Conservation (phyloP, 345 rosid species). For the Lepidium africanum region DNA sequence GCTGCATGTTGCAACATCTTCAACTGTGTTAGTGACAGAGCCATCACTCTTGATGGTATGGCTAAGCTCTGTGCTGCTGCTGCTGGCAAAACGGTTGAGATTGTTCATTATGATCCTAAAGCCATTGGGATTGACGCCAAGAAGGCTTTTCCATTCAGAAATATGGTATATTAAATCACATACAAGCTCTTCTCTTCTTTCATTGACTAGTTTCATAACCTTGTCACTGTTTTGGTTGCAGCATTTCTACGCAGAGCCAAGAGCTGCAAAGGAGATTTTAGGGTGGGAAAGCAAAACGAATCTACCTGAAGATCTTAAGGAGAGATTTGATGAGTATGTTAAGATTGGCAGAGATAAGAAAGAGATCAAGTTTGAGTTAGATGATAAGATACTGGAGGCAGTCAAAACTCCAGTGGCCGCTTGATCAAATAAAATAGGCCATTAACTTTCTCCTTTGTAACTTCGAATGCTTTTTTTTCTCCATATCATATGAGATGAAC, state of each 20-base stretch:
- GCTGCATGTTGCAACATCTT: slow-evolving; percentile 68
- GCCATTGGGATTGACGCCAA: slow-evolving; percentile 70
- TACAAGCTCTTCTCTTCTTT: background rate
- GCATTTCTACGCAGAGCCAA: slow-evolving; percentile 94
- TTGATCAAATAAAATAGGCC: slow-evolving; percentile 21
- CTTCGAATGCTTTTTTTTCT: background rate
- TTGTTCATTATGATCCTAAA: slow-evolving; percentile 90
- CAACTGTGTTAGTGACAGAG: slow-evolving; percentile 85
- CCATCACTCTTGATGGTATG: slow-evolving; percentile 91
- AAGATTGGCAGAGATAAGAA: slow-evolving; percentile 84
- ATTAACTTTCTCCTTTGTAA: background rate
- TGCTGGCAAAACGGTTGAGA: slow-evolving; percentile 61
- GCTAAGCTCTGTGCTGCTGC: slow-evolving; percentile 89
- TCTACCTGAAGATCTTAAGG: slow-evolving; percentile 82
- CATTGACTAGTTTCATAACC: background rate
- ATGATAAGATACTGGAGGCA: slow-evolving; percentile 73
- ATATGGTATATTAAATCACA: slow-evolving; percentile 50
- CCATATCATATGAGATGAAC: slow-evolving; percentile 5
- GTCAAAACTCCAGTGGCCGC: slow-evolving; percentile 64
- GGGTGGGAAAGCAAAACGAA: slow-evolving; percentile 68
- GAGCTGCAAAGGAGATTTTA: slow-evolving; percentile 82
- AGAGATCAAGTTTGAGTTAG: slow-evolving; percentile 62
- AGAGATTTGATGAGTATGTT: slow-evolving; percentile 65
- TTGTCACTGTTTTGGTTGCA: slow-evolving; percentile 29
- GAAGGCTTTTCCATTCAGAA: slow-evolving; percentile 94